A percentile compares a stretch with the other conserved stretches of the same genome.
Evolutionary conservation across 129 eudicot species (phyloP).

Genomic region (Flaveria robusta): DNA sequence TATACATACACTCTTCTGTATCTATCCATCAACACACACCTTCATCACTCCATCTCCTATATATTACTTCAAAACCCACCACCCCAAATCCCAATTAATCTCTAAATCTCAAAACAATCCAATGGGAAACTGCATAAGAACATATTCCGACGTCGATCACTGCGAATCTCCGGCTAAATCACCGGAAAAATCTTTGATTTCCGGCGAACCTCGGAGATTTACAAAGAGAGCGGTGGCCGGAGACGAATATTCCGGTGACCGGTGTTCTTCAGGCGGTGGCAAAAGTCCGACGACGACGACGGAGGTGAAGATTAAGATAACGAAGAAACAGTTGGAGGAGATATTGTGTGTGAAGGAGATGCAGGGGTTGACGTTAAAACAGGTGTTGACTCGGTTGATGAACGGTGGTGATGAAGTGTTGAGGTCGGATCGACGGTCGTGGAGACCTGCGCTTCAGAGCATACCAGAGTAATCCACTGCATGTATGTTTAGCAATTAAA

Average conservation of each 20-base stretch:
- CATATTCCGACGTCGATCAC: slow-evolving; percentile 29
- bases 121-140: slow-evolving; percentile 57
- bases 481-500: not conserved
- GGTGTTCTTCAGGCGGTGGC: not conserved
- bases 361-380: slow-evolving; percentile 45
- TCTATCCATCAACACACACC: not conserved
- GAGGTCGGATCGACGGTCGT: slow-evolving; percentile 39
- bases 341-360: slow-evolving; percentile 36
- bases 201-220: slow-evolving; percentile 5
- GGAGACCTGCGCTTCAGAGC: slow-evolving; percentile 59
- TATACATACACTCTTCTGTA: slow-evolving; percentile 22
- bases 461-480: slow-evolving; percentile 44
- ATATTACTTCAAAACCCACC: not conserved
- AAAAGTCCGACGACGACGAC: slow-evolving; percentile 16
- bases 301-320: slow-evolving; percentile 57
- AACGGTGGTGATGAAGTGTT: slow-evolving; percentile 37
- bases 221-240: slow-evolving; percentile 5
- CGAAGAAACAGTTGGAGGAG: slow-evolving; percentile 48
- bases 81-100: not conserved
- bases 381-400: slow-evolving; percentile 43
- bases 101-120: slow-evolving; percentile 5
- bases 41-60: slow-evolving; percentile 19
- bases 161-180: not conserved
- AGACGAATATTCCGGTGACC: slow-evolving; percentile 27
- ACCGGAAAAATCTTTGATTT: slow-evolving; percentile 7